Conservation (phyloP, 2,329 filamentous ascomycete species). For the Aureobasidium subglaciale region DNA sequence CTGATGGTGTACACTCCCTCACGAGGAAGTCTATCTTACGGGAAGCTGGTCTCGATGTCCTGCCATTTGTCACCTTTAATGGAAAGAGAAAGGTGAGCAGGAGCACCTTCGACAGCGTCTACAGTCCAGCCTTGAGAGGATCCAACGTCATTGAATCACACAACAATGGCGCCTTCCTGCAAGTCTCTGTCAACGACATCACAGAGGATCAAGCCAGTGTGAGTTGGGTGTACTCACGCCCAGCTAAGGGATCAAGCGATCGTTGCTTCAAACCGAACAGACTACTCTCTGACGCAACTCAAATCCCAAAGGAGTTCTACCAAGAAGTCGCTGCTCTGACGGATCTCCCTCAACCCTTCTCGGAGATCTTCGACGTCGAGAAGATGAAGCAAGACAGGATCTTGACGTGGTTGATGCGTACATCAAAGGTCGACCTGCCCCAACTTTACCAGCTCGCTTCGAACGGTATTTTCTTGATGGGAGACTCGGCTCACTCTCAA, state of each 20-base stretch:
- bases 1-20: conserved; percentile 34
- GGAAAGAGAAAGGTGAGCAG: conserved; percentile 24
- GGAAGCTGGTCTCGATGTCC: conserved; percentile 23
- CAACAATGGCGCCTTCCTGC: conserved; percentile 23
- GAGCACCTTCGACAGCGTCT: conserved; percentile 17
- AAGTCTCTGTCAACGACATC: conserved; percentile 29
- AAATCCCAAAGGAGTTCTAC: conserved; percentile 32
- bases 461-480: conserved; percentile 28
- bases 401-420: conserved; percentile 38
- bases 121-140: conserved; percentile 18
- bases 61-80: conserved; percentile 34
- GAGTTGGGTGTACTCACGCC: conserved; percentile 36
- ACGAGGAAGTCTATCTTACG: conserved; percentile 26
- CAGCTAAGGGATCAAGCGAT: conserved; percentile 25
- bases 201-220: conserved; percentile 25
- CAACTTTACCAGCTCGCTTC: conserved; percentile 22
- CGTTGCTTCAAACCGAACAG: conserved; percentile 30
- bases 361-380: conserved; percentile 27
- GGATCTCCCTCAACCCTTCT: conserved; percentile 27
- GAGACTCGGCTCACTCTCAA: conserved; percentile 35
- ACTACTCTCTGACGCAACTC: conserved; percentile 25
- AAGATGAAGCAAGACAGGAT: conserved; percentile 29
- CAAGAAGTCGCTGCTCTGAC: conserved; percentile 26
- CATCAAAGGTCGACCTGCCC: conserved; percentile 16
- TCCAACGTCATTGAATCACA: conserved; percentile 24